Conservation (phyloP, 305 asterid genomes). For the Ajuga reptans region DNA sequence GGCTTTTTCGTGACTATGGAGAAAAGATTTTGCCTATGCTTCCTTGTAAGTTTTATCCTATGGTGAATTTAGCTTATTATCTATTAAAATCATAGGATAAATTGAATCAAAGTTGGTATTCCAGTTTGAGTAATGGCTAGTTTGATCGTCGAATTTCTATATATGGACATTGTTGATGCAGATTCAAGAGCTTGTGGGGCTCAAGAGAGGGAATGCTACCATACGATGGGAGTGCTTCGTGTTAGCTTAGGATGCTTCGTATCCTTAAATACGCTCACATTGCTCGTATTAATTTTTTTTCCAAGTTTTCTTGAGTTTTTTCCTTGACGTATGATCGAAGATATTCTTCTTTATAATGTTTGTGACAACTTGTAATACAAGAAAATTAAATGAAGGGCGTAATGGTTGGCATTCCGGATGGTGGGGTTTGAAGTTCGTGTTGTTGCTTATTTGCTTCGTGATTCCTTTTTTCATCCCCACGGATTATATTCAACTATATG, state of each 20-base stretch:
- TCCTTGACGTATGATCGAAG: constrained; percentile 50
- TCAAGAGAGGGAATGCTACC: constrained; percentile 54
- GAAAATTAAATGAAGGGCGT: constrained; percentile 43
- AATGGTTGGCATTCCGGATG: constrained; percentile 80
- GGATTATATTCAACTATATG: constrained; percentile 62
- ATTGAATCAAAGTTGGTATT: not conserved
- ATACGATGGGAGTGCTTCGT: constrained; percentile 86
- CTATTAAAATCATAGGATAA: too few species aligned
- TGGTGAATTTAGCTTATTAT: too few species aligned
- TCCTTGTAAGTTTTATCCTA: constrained; percentile 72
- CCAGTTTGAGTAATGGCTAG: not conserved
- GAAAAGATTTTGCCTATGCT: constrained; percentile 49
- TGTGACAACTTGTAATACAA: constrained; percentile 49
- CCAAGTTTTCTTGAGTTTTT: not conserved
- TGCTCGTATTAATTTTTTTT: too few species aligned
- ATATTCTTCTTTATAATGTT: constrained; percentile 74
- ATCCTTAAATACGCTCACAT: constrained; percentile 33
- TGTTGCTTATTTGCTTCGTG: constrained; percentile 40
- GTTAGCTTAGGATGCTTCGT: constrained; percentile 92
- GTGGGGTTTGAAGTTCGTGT: constrained; percentile 57
- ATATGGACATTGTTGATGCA: constrained; percentile 24
- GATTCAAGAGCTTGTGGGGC: constrained; percentile 70
- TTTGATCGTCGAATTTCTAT: not conserved
- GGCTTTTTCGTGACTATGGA: constrained; percentile 85
- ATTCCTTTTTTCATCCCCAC: constrained; percentile 76